Percentiles rank a stretch among this genome's conserved stretches.
phyloP scores from a whole-genome alignment of 2,329 filamentous ascomycete species.

The Colletotrichum zoysiae region DNA sequence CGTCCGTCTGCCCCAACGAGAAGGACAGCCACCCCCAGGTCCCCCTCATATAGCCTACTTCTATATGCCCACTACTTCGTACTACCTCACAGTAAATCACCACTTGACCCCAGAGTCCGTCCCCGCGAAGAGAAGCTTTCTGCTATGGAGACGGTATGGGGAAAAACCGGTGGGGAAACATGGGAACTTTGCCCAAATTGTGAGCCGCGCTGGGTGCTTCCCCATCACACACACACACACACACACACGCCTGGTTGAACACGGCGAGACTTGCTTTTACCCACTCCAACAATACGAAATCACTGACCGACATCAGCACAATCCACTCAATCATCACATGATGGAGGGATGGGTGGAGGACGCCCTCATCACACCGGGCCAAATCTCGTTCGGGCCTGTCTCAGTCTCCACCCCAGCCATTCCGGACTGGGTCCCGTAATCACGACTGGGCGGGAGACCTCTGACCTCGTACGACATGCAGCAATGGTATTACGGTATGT shows the following conservation, averaged over 20 bases:
- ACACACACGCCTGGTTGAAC: not conserved
- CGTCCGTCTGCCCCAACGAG: too few species aligned
- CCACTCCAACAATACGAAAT: constrained; percentile 9
- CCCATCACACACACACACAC: not conserved
- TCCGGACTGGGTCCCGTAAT: constrained; percentile 10
- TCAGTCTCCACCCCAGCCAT: constrained; percentile 6
- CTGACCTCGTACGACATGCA: constrained; percentile 30
- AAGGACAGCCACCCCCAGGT: too few species aligned
- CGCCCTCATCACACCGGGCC: not conserved
- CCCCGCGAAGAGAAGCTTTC: constrained; percentile 31
- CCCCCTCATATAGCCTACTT: not conserved
- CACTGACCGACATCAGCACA: not conserved
- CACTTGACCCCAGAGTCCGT: constrained; percentile 25
- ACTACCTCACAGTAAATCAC: too few species aligned
- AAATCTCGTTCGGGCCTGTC: not conserved
- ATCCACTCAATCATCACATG: constrained; percentile 25
- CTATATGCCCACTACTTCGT: not conserved
- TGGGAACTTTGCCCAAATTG: not conserved
- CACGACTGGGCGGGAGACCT: not conserved
- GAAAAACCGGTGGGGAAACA: constrained; percentile 27
- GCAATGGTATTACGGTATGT: not conserved
- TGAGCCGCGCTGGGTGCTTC: not conserved
- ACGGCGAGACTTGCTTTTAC: not conserved
- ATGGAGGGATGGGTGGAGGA: constrained; percentile 4
- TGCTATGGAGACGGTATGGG: constrained; percentile 30